phyloP scores from a whole-genome alignment of 73 alveolate genomes.

The Durusdinium trenchii region DNA sequence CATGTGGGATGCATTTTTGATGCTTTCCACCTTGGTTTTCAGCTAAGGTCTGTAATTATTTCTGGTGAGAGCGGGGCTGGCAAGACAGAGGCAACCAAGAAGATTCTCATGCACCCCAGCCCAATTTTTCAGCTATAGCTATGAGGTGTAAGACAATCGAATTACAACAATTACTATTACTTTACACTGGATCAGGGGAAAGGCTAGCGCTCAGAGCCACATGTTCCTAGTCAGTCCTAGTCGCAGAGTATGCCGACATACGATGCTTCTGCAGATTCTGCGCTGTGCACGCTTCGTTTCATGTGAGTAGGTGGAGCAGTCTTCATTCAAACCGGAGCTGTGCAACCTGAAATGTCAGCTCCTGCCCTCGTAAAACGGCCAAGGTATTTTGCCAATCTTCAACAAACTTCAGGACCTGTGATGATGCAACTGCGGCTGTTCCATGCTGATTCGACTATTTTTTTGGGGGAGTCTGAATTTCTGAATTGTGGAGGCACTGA shows the following conservation, averaged over 20 bases:
- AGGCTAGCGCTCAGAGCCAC: no score
- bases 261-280: no score
- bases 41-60: conserved; percentile 97
- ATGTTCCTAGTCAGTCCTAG: no score
- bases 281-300: no score
- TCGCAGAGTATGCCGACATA: no score
- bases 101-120: conserved; percentile 96
- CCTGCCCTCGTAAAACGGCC: background rate
- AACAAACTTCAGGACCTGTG: conserved; percentile 60
- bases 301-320: no score
- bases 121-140: background rate
- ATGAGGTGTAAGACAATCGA: no score
- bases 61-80: conserved; percentile 99
- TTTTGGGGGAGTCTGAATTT: background rate
- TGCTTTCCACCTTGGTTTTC: background rate
- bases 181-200: no score
- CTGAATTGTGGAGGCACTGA: background rate
- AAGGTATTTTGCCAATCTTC: conserved; percentile 78
- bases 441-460: background rate
- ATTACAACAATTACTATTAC: no score
- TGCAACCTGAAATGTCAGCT: background rate
- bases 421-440: no score
- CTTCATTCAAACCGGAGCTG: background rate
- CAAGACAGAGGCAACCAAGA: conserved; percentile 99
- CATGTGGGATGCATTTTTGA: background rate